phyloP scores from a whole-genome alignment of 805 yeast species.

The Tetrapisispora arboricola region DNA sequence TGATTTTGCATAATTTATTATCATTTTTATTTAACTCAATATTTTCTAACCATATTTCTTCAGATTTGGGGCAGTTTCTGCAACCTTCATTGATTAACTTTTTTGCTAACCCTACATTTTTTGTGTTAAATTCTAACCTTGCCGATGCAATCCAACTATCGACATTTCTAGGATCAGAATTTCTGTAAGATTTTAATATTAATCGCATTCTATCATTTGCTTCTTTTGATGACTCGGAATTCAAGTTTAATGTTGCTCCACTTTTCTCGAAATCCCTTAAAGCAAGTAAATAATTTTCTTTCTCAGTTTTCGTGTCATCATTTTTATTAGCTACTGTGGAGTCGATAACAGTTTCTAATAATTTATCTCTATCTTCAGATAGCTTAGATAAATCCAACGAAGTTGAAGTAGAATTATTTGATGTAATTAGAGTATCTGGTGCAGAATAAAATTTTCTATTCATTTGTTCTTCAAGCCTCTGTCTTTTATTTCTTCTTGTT shows the following conservation, averaged over 20 bases:
- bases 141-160: conserved; percentile 85
- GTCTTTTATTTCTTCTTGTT: conserved; percentile 69
- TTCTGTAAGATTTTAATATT: conserved; percentile 57
- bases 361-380: conserved; percentile 53
- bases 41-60: conserved; percentile 75
- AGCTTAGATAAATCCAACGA: conserved; percentile 38
- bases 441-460: conserved; percentile 70
- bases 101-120: conserved; percentile 46
- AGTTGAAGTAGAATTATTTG: conserved; percentile 52
- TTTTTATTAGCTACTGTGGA: conserved; percentile 15
- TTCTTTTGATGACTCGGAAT: conserved; percentile 3
- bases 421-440: conserved; percentile 55
- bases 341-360: conserved; percentile 48
- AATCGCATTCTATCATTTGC: conserved; percentile 39
- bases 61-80: conserved; percentile 49
- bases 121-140: conserved; percentile 58
- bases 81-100: conserved; percentile 67
- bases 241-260: neutral
- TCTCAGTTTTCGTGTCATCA: conserved; percentile 15
- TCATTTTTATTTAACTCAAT: conserved; percentile 47
- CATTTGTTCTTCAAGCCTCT: conserved; percentile 48
- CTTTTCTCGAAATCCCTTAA: conserved; percentile 17
- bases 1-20: conserved; percentile 37
- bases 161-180: conserved; percentile 61
- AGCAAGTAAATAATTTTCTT: conserved; percentile 35